Conservation (phyloP, 2,329 filamentous ascomycete species). For the Leptographium flavum region DNA sequence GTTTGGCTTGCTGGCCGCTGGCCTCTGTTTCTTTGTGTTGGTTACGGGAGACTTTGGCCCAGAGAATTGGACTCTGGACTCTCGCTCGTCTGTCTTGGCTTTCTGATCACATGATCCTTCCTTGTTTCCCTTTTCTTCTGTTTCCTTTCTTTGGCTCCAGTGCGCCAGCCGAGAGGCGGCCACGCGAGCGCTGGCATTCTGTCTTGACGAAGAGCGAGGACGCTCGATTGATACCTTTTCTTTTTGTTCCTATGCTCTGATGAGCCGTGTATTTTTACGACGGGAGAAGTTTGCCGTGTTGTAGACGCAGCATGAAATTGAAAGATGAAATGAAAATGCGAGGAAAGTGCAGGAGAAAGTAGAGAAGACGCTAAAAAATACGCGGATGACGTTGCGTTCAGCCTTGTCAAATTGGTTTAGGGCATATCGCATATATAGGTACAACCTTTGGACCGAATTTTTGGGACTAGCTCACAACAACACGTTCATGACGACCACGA, state of each 20-base stretch:
- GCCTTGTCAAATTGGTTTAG: not conserved
- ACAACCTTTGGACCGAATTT: not conserved
- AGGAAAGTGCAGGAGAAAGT: no score
- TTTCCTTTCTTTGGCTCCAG: not conserved
- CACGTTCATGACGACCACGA: not conserved
- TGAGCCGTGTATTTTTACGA: not conserved
- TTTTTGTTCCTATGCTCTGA: not conserved
- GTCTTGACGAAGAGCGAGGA: not conserved
- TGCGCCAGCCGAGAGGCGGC: not conserved
- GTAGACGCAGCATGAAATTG: not conserved
- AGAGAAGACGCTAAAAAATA: no score
- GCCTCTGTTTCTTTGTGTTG: not conserved
- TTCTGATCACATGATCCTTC: not conserved
- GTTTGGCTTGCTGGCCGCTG: not conserved
- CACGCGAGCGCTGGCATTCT: not conserved
- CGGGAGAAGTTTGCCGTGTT: not conserved
- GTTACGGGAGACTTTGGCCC: not conserved
- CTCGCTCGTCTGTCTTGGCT: not conserved
- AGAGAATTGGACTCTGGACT: not conserved
- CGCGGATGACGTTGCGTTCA: no score
- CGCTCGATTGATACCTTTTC: slow-evolving; percentile 1
- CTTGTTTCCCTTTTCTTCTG: not conserved
- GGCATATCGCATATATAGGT: not conserved
- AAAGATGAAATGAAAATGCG: not conserved
- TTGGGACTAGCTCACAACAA: not conserved